phyloP scores from a whole-genome alignment of 2,329 filamentous ascomycete species.

The Penicillium sumatraense region DNA sequence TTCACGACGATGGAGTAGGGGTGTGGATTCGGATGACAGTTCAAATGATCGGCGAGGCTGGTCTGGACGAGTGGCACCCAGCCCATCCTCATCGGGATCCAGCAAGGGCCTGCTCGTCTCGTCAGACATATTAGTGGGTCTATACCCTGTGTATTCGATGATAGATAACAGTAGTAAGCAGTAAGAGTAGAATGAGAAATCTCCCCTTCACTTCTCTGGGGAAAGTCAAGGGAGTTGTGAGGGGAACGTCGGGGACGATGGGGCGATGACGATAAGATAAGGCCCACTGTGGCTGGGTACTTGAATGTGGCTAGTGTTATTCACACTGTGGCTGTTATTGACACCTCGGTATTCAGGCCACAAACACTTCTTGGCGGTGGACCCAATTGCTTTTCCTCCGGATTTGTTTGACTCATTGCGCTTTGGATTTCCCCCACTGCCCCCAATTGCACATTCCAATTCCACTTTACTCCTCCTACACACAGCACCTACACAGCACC shows the following conservation, averaged over 20 bases:
- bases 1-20: slow-evolving; percentile 43
- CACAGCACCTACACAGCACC: neutral
- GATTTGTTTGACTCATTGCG: slow-evolving; percentile 24
- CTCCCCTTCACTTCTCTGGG: neutral
- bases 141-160: too few relatives aligned
- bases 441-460: slow-evolving; percentile 5
- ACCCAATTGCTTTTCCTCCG: slow-evolving; percentile 6
- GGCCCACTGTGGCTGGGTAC: too few relatives aligned
- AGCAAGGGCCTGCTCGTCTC: slow-evolving; percentile 38
- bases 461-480: slow-evolving; percentile 3
- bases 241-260: too few relatives aligned
- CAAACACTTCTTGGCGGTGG: too few relatives aligned
- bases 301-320: too few relatives aligned
- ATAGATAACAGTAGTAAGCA: too few relatives aligned
- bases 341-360: too few relatives aligned
- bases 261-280: too few relatives aligned
- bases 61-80: slow-evolving; percentile 21
- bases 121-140: too few relatives aligned
- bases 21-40: slow-evolving; percentile 48
- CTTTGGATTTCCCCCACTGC: slow-evolving; percentile 6
- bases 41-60: slow-evolving; percentile 33
- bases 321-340: too few relatives aligned
- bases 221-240: too few relatives aligned
- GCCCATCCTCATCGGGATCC: too few relatives aligned
- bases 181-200: neutral